phyloP scores from a whole-genome alignment of 2,329 filamentous ascomycete species.

The Diplodia sapinea region DNA sequence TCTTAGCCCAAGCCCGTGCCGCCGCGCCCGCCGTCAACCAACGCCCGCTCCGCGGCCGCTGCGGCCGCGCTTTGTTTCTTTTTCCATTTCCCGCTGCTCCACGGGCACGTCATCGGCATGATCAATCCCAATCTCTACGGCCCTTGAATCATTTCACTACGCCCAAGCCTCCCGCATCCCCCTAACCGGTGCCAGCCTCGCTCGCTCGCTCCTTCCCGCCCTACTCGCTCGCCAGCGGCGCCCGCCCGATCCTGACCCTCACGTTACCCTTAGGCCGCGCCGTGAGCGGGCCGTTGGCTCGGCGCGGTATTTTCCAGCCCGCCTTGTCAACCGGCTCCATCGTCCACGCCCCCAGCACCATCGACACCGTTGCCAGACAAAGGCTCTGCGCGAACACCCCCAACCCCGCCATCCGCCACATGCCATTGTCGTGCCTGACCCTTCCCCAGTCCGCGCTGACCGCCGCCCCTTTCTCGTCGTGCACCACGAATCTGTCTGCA shows the following conservation, averaged over 20 bases:
- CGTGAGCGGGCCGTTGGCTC: slow-evolving; percentile 54
- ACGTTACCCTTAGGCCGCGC: slow-evolving; percentile 59
- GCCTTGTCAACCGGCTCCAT: slow-evolving; percentile 52
- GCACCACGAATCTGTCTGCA: slow-evolving; percentile 42
- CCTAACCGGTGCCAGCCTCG: neutral
- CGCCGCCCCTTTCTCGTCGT: slow-evolving; percentile 39
- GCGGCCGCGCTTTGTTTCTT: slow-evolving; percentile 24
- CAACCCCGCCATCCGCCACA: slow-evolving; percentile 40
- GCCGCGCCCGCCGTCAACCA: slow-evolving; percentile 10
- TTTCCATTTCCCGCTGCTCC: slow-evolving; percentile 23
- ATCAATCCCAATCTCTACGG: slow-evolving; percentile 28
- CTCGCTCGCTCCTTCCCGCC: neutral
- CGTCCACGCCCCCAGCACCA: slow-evolving; percentile 62
- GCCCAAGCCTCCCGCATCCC: slow-evolving; percentile 8
- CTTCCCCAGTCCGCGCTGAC: slow-evolving; percentile 23
- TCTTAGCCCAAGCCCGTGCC: slow-evolving; percentile 15
- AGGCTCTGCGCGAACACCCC: slow-evolving; percentile 58
- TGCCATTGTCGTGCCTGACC: slow-evolving; percentile 28
- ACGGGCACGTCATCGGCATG: slow-evolving; percentile 24
- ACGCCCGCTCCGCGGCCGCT: slow-evolving; percentile 17
- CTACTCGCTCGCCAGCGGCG: slow-evolving; percentile 35
- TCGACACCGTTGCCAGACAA: slow-evolving; percentile 58
- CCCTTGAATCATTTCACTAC: slow-evolving; percentile 29
- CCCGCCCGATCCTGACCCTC: slow-evolving; percentile 59
- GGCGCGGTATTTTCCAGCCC: slow-evolving; percentile 58